Base-by-base conservation (phyloP, 106 monocot species). In the Dioscorea zingiberensis region DNA sequence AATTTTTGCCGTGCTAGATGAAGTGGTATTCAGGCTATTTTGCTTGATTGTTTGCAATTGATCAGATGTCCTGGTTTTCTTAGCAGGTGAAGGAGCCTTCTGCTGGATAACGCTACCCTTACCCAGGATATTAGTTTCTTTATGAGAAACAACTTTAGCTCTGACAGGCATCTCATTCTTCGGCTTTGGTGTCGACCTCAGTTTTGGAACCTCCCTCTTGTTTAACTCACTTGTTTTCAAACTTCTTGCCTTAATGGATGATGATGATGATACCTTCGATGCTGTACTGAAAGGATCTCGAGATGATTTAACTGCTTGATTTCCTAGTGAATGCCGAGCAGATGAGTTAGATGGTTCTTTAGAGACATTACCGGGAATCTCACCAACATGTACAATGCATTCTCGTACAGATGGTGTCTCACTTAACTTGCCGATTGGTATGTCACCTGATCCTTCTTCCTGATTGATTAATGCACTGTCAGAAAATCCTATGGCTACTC, bases 161-260 rank as follows among this genome's bases (percentile, higher is more conserved):
- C 21, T 70, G 23, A 14, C 49, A 70, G 69, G 56, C 9, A 27
- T 21, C 58, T 48, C 58, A 45, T 13, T 26, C 27, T 25, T 27
- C 25, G 17, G 13, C 64, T 21, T 25, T 13, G 27, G 62, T 21
- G 15, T 17, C 15, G 32, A 25, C 65, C 65, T 76, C 48, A 58
- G 32, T 13, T 76, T 64, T n/a, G 7, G 56, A 9, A 45, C 18
- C 60, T 66, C 60, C 54, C 44, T 64, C 59, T 66, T 80, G 29
- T 59, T 63, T 17, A 19, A 30, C 0, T 71, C 66, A 48, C 59
- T 61, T 45, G 45, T 18, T 14, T 74, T 74, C 59, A 55, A 55
- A 55, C 58, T 25, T 19, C 53, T 61, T 25, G 38, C 38, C 38
- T 38, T 6, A 38, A 6, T 38, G 38, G 38, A 38, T 38, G 6